Evolutionary conservation across 352 stramenopile species (phyloP).

Genomic region (Globisporangium splendens): DNA sequence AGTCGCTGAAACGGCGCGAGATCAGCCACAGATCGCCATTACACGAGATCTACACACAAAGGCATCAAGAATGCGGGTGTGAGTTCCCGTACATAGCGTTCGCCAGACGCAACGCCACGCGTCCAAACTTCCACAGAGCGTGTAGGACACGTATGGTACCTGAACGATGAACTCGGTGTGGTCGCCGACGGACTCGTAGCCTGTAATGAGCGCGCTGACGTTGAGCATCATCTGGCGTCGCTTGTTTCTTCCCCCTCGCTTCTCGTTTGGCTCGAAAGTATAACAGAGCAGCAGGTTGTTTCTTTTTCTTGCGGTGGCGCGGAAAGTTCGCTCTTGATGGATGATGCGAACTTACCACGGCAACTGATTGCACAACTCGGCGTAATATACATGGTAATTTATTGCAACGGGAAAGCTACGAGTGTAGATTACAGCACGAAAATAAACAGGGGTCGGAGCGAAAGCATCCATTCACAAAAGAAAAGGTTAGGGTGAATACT

Average conservation of each 20-base stretch:
- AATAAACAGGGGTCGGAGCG: no score
- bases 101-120: background rate
- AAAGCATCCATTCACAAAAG: no score
- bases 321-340: background rate
- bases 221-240: conserved; percentile 56
- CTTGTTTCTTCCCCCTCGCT: conserved; percentile 1
- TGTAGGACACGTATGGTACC: conserved; percentile 13
- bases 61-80: background rate
- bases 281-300: background rate
- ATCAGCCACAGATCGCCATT: conserved; percentile 82
- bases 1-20: conserved; percentile 83
- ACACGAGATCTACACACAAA: conserved; percentile 59
- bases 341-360: no score
- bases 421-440: no score
- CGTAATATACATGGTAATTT: no score
- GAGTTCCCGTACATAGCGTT: background rate
- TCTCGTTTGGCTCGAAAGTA: background rate
- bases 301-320: background rate
- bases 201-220: conserved; percentile 76
- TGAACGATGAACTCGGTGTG: conserved; percentile 86
- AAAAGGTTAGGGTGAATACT: no score
- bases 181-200: conserved; percentile 80
- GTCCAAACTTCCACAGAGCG: background rate
- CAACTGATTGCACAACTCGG: no score
- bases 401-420: no score